Base-by-base conservation (phyloP, 2,329 filamentous ascomycete species). In the Corynespora cassiicola region DNA sequence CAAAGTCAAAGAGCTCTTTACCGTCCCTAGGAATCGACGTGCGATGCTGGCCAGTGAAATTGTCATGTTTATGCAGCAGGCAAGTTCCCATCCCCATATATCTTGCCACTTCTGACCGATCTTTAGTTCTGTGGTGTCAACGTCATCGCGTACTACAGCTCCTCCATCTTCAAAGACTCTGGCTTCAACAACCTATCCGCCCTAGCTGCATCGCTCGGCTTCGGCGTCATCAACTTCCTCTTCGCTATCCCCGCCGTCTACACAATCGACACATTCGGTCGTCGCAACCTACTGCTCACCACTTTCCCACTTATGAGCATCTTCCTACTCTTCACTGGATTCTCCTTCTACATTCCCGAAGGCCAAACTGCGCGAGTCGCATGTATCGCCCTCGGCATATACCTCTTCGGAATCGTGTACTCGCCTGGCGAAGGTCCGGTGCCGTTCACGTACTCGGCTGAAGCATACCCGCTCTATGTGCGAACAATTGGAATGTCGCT, bases 131-230 rank as follows among this genome's bases (percentile, higher is more conserved):
- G 56, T 34, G 56, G 54, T 17, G 50, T 61, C 6, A 63, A 61
- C 36, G 52, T 61, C 9, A 60, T 60, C 11, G 58, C 61, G 1
- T 64, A 59, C 42, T 64, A 63, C 39, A 45, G 32, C 2, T 47
- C 42, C 21, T 43, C 91, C 55, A 55, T 85, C 32, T 88, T 92
- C 59, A 92, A 88, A 0, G 26, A 45, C n/a, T 47, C 43, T n/a
- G 52, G 54, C 12, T 59, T 56, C 39, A 48, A 39, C 20, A 29
- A 50, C 9, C 38, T 43, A 23, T 47, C 56, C 24, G 57, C 58
- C 7, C 42, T 61, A 15, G 45, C 42, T n/a, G 55, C 55, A 7
- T 59, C 55, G 21, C 44, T 62, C n/a, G 58, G 58, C 35, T 60
- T 54, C 32, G 58, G 58, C 17, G 37, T 56, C 19, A 50, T 59